Evolutionary conservation across 257 asterid genomes (phyloP).

Genomic region (Coffea canephora): DNA sequence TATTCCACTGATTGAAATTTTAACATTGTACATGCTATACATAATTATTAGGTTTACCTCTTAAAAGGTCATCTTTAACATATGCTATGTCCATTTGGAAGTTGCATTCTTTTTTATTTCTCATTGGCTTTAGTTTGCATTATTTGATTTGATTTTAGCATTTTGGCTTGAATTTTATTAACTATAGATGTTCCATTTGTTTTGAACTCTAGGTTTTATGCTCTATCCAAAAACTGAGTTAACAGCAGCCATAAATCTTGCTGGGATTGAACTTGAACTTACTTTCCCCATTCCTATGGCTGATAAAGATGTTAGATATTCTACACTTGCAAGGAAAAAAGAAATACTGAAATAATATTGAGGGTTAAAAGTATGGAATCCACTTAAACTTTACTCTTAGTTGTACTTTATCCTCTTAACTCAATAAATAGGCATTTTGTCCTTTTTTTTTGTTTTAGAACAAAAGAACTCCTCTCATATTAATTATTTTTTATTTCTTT

Average conservation of each 20-base stretch:
- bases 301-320: not conserved
- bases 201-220: not conserved
- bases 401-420: too few relatives aligned
- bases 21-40: slow-evolving; percentile 39
- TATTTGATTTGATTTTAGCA: not conserved
- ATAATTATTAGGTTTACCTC: not conserved
- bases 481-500: too few relatives aligned
- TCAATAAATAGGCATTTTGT: too few relatives aligned
- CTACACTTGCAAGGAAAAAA: not conserved
- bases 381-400: too few relatives aligned
- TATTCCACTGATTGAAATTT: slow-evolving; percentile 23
- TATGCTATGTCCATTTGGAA: not conserved
- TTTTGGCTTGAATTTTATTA: not conserved
- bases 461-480: too few relatives aligned
- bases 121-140: not conserved
- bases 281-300: not conserved
- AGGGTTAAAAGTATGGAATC: too few relatives aligned
- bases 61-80: not conserved
- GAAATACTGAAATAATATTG: too few relatives aligned
- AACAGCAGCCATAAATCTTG: not conserved
- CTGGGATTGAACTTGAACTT: not conserved
- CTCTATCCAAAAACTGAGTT: not conserved
- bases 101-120: too few relatives aligned
- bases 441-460: too few relatives aligned
- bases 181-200: not conserved